A percentile compares a stretch with the other conserved stretches of the same genome.
Evolutionary conservation across 805 yeast genomes (phyloP).

Genomic region (Candida maris): DNA sequence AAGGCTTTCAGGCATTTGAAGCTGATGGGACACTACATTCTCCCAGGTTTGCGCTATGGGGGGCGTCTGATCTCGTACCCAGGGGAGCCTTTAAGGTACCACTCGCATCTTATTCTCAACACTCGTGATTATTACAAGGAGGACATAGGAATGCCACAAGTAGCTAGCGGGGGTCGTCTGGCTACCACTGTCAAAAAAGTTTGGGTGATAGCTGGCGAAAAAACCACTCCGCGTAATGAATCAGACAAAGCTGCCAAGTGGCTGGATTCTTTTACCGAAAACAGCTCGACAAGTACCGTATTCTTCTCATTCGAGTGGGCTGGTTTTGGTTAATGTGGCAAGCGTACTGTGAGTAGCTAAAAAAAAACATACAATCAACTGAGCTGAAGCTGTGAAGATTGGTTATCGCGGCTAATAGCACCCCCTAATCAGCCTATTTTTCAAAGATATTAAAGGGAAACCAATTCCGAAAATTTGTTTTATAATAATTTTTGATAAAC

Average conservation of each 20-base stretch:
- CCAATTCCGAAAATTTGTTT: too few species aligned
- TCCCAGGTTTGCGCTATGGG: constrained; percentile 91
- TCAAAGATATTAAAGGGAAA: too few species aligned
- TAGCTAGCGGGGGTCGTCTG: constrained; percentile 83
- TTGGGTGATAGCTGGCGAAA: constrained; percentile 55
- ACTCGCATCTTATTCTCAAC: constrained; percentile 76
- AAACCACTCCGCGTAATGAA: constrained; percentile 11
- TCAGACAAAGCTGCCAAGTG: background rate
- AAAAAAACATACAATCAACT: background rate
- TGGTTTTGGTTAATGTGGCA: constrained; percentile 71
- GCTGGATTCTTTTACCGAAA: background rate
- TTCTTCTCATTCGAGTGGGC: constrained; percentile 92
- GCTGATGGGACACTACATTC: constrained; percentile 40
- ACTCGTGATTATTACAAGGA: constrained; percentile 45
- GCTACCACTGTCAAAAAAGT: constrained; percentile 91
- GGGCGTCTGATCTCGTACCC: constrained; percentile 88
- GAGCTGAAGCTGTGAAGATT: too few species aligned
- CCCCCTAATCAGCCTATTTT: too few species aligned
- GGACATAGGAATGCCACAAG: constrained; percentile 50
- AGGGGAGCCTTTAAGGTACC: constrained; percentile 89
- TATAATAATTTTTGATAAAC: background rate
- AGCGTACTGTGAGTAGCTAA: background rate
- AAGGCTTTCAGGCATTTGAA: constrained; percentile 20
- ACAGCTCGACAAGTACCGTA: constrained; percentile 28
- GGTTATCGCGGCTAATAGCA: too few species aligned